Base-by-base conservation (phyloP, 495 filamentous ascomycete genomes). In the Xylaria castorea region DNA sequence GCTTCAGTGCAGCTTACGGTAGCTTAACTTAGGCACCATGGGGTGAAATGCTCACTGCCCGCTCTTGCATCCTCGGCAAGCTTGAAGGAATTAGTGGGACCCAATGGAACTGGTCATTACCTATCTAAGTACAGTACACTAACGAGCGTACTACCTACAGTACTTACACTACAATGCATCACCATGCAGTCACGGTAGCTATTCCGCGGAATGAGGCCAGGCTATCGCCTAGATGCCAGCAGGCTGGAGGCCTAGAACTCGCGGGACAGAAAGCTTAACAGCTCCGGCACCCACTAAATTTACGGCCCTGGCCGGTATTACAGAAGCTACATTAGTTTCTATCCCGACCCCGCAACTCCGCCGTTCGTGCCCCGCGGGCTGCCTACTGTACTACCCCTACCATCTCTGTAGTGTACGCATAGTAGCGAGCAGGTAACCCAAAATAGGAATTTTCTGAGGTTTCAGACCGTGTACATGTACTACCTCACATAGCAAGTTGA, bases 321-420 rank as follows among this genome's bases (percentile, higher is more conserved):
- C 58, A 61, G 34, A n/a, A 38, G 32, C 5, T 5, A 8, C 55
- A 60, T 30, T 20, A 27, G 53, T 30, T 57, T 32, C 32, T 61
- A 44, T 44, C 61, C 58, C 61, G 38, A 64, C 61, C 61, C 61
- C 61, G 61, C 61, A 64, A 38, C n/a, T 42, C 60, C 36, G 36
- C 32, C 61, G 61, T 44, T 64, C 38, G 61, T 64, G 38, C 12
- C 61, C 61, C 61, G 5, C 4, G 3, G 22, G 32, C 6, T 38
- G 58, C 14, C 7, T 36, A 30, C 30, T 30, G 22, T 44, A 3
- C 38, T 30, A 44, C 38, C 38, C 38, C 36, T 42, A 64, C 38
- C 2, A 44, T 46, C 25, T 25, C n/a, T 1, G 9, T 51, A 30
- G 53, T 57, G 58, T 42, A 12, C 38, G 38, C 38, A 42, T 38